Evolutionary conservation across 495 filamentous ascomycete genomes (phyloP).

Genomic region (Tetracladium setigerum): DNA sequence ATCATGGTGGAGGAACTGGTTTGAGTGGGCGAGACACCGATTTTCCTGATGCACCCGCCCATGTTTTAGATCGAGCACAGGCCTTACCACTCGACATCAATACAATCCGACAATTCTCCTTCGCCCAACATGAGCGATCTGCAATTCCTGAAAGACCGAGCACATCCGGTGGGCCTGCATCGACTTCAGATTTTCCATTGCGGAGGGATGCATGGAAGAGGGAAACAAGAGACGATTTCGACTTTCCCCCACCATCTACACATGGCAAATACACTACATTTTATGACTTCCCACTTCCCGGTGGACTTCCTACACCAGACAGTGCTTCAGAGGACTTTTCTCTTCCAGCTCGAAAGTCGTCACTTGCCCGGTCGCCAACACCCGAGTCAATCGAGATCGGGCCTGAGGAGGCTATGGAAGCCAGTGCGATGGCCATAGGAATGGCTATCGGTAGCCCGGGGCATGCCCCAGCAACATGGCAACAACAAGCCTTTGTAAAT

Average conservation of each 20-base stretch:
- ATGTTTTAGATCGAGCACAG: constrained; percentile 21
- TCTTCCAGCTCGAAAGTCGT: constrained; percentile 17
- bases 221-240: constrained; percentile 42
- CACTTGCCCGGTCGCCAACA: constrained; percentile 24
- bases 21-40: constrained; percentile 18
- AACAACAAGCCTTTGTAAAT: constrained; percentile 10
- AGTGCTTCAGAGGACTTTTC: constrained; percentile 25
- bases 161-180: constrained; percentile 16
- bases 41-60: constrained; percentile 18
- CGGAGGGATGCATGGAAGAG: constrained; percentile 21
- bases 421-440: constrained; percentile 31
- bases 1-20: constrained; percentile 3
- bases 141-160: constrained; percentile 16
- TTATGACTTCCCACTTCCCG: constrained; percentile 25
- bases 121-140: constrained; percentile 8
- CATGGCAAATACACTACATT: constrained; percentile 21
- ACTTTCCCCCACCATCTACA: constrained; percentile 24
- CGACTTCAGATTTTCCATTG: constrained; percentile 1
- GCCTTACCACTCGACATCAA: constrained; percentile 10
- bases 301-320: constrained; percentile 35
- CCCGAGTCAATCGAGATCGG: constrained; percentile 31
- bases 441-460: constrained; percentile 53
- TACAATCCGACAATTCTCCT: constrained; percentile 2
- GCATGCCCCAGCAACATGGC: constrained; percentile 16
- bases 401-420: constrained; percentile 19